Evolutionary conservation across 2,329 filamentous ascomycete genomes (phyloP).

Genomic region (Fusarium tanahbumbuense): DNA sequence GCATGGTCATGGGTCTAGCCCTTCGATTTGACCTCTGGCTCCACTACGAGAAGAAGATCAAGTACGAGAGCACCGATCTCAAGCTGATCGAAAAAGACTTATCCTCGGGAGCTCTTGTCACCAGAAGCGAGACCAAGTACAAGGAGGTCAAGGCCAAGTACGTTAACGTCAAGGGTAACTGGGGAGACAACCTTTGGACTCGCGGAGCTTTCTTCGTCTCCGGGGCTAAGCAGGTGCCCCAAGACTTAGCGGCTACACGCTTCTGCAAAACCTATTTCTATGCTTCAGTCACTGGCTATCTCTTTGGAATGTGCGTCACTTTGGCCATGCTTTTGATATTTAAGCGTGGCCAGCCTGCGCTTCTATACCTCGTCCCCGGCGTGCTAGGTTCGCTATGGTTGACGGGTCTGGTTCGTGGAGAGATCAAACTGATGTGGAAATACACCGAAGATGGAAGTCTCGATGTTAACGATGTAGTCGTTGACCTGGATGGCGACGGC

Average conservation of each 20-base stretch:
- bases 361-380: constrained; percentile 91
- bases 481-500: constrained; percentile 64
- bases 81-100: constrained; percentile 51
- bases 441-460: constrained; percentile 80
- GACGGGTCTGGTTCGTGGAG: constrained; percentile 77
- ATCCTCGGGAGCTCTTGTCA: constrained; percentile 50
- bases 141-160: constrained; percentile 65
- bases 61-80: constrained; percentile 54
- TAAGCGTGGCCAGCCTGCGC: constrained; percentile 85
- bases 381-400: constrained; percentile 81
- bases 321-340: constrained; percentile 81
- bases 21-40: constrained; percentile 92
- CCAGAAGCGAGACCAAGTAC: constrained; percentile 55
- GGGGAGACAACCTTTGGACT: constrained; percentile 89
- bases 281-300: constrained; percentile 80
- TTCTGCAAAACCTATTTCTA: constrained; percentile 91
- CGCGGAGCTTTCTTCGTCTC: constrained; percentile 46
- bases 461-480: constrained; percentile 65
- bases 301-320: constrained; percentile 80
- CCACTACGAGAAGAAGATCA: constrained; percentile 78
- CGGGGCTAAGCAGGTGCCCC: constrained; percentile 43
- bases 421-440: constrained; percentile 79
- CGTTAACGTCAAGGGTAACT: constrained; percentile 73
- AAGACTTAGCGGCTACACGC: constrained; percentile 53
- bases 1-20: constrained; percentile 88